phyloP scores from a whole-genome alignment of 345 rosid species.

The Eucalyptus curtisii region DNA sequence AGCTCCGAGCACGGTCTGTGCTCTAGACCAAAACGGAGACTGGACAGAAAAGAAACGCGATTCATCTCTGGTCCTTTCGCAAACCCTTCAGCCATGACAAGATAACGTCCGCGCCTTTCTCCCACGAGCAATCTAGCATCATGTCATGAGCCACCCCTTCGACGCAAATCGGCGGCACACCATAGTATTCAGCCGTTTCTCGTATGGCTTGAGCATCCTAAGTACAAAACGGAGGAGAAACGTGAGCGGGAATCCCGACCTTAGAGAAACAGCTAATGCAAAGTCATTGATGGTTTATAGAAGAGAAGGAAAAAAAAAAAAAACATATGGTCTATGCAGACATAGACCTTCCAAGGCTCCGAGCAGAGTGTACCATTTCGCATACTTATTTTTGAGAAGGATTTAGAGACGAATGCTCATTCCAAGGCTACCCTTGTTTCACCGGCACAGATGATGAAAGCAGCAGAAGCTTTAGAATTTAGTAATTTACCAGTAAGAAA shows the following conservation, averaged over 20 bases:
- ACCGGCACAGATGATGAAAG: background rate
- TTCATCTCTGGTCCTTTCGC: background rate
- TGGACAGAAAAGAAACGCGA: background rate
- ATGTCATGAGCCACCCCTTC: conserved; percentile 83
- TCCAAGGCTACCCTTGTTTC: background rate
- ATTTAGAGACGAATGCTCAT: background rate
- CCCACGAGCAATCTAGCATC: conserved; percentile 88
- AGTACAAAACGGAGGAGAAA: background rate
- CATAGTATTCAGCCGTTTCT: conserved; percentile 60
- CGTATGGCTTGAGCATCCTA: conserved; percentile 55
- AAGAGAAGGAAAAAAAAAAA: no score
- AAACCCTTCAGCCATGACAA: conserved; percentile 39
- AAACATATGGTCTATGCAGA: background rate
- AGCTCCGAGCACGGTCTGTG: background rate
- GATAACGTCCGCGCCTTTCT: conserved; percentile 45
- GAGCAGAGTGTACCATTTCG: background rate
- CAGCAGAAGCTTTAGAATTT: background rate
- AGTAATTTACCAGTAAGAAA: conserved; percentile 61
- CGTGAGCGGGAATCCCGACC: background rate
- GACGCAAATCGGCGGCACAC: conserved; percentile 39
- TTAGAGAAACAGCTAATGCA: background rate
- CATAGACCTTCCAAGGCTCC: background rate
- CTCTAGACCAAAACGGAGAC: background rate
- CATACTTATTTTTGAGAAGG: background rate
- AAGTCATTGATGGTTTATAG: background rate